A percentile compares a stretch with the other conserved stretches of the same genome.
Evolutionary conservation across 2,329 filamentous ascomycete species (phyloP).

Genomic region (Aspergillus texensis): DNA sequence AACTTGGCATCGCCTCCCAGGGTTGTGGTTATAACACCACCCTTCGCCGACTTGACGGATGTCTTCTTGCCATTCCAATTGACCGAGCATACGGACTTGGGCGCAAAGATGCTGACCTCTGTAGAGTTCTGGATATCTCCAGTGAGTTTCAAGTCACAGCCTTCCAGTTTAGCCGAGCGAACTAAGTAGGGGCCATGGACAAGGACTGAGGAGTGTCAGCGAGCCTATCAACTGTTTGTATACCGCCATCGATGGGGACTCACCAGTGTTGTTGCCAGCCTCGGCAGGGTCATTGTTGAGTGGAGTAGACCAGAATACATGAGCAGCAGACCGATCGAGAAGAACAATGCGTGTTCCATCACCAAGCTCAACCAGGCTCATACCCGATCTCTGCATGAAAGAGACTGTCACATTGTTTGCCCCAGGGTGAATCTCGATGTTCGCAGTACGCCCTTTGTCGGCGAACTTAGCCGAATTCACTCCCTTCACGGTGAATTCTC

Average conservation of each 20-base stretch:
- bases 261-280: constrained; percentile 50
- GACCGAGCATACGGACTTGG: constrained; percentile 48
- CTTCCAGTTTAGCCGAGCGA: constrained; percentile 46
- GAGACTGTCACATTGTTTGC: constrained; percentile 47
- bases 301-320: constrained; percentile 59
- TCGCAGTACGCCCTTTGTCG: constrained; percentile 45
- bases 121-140: constrained; percentile 51
- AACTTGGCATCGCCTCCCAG: constrained; percentile 37
- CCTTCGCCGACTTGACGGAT: constrained; percentile 25
- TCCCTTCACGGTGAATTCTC: constrained; percentile 56
- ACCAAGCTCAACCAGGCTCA: constrained; percentile 50
- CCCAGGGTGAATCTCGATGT: constrained; percentile 47
- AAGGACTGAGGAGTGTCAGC: constrained; percentile 42
- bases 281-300: constrained; percentile 53
- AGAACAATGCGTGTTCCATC: constrained; percentile 55
- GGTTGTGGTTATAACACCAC: constrained; percentile 43
- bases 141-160: constrained; percentile 43
- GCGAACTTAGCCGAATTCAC: constrained; percentile 39
- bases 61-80: constrained; percentile 54
- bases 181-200: constrained; percentile 58
- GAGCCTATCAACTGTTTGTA: not conserved
- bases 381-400: constrained; percentile 54
- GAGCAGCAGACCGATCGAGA: constrained; percentile 58
- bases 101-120: constrained; percentile 52
- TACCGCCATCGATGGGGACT: not conserved